phyloP scores from a whole-genome alignment of 1,139 yeast species.

The Kluyveromyces sp. region DNA sequence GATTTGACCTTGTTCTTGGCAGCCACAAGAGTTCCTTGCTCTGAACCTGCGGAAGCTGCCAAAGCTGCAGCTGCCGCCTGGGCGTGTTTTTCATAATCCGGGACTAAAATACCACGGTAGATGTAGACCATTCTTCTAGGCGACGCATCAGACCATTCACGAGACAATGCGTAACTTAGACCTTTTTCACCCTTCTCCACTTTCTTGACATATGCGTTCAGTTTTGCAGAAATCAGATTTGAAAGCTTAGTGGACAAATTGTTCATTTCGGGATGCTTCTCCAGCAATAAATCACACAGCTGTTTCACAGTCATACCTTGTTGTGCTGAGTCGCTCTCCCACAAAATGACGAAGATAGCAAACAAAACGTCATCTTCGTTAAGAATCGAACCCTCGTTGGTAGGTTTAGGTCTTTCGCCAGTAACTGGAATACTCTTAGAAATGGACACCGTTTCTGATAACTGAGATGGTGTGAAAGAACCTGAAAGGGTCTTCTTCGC shows the following conservation, averaged over 20 bases:
- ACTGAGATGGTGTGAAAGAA: constrained; percentile 4
- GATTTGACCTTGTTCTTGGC: constrained; percentile 5
- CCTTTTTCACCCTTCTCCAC: constrained; percentile 72
- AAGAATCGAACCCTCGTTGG: constrained; percentile 52
- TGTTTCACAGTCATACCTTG: constrained; percentile 82
- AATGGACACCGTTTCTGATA: constrained; percentile 37
- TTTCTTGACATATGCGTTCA: constrained; percentile 76
- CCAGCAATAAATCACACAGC: constrained; percentile 65
- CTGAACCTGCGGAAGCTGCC: constrained; percentile 1
- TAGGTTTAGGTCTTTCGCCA: constrained; percentile 71
- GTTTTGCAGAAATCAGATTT: constrained; percentile 69
- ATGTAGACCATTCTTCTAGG: constrained; percentile 86
- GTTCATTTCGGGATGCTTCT: constrained; percentile 76
- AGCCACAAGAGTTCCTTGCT: neutral
- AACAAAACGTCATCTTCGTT: constrained; percentile 66
- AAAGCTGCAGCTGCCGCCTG: constrained; percentile 40
- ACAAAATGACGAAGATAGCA: constrained; percentile 66
- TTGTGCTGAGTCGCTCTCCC: constrained; percentile 58
- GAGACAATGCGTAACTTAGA: constrained; percentile 62
- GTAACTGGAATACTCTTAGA: constrained; percentile 75
- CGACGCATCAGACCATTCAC: constrained; percentile 86
- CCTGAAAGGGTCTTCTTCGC: constrained; percentile 5
- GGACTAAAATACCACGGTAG: constrained; percentile 66
- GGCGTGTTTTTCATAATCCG: constrained; percentile 65
- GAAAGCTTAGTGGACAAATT: constrained; percentile 73